A percentile compares a stretch with the other conserved stretches of the same genome.
These are phyloP conservation scores for Colletotrichum godetiae DNA, from an alignment of 2,329 filamentous ascomycete species.

Conservation along the genomic window DNA sequence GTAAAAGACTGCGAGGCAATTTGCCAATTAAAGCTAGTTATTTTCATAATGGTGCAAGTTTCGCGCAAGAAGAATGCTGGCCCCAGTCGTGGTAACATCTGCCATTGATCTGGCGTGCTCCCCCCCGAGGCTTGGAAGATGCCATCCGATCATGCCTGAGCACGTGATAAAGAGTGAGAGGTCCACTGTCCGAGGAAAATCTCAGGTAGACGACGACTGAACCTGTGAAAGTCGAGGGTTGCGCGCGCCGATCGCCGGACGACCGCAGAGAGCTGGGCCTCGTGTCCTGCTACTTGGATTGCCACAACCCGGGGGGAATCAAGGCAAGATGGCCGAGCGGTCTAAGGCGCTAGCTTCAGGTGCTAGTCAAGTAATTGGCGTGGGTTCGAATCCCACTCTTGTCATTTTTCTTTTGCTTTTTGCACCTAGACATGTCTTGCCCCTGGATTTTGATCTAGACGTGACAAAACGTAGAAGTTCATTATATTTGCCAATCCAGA, in stretches of 20 bases:
- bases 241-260: too few species aligned
- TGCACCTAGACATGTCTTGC: accelerated
- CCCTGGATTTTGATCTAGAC: accelerated
- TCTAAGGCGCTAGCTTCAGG: conserved; percentile 30
- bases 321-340: conserved; percentile 29
- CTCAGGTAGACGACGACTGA: too few species aligned
- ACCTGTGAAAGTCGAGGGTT: too few species aligned
- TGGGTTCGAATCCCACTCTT: conserved; percentile 31
- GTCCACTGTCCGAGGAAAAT: too few species aligned
- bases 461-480: too few species aligned
- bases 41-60: neutral
- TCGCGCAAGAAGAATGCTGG: neutral
- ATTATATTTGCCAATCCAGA: neutral
- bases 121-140: too few species aligned
- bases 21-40: neutral
- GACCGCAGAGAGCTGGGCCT: too few species aligned
- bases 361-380: conserved; percentile 31
- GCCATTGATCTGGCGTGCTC: too few species aligned
- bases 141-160: too few species aligned
- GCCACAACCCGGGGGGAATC: too few species aligned
- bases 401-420: neutral
- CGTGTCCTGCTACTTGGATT: accelerated
- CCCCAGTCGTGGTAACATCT: neutral
- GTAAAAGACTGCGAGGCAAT: neutral
- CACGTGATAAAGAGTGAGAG: too few species aligned